phyloP scores from a whole-genome alignment of 495 filamentous ascomycete genomes.

The Durotheca rogersii region DNA sequence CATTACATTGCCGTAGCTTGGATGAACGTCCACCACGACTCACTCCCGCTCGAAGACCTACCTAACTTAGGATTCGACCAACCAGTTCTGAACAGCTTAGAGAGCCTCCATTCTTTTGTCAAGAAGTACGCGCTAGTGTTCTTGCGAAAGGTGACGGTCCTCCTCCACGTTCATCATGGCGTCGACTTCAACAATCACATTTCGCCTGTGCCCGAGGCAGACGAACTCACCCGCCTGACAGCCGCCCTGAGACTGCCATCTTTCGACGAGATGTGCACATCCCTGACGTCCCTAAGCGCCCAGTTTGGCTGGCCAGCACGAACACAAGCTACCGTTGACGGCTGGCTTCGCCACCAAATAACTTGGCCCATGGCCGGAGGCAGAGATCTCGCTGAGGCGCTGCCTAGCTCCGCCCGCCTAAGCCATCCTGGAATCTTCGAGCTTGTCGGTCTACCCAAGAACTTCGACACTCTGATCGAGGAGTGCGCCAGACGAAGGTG shows the following conservation, averaged over 20 bases:
- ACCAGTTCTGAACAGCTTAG: conserved; percentile 43
- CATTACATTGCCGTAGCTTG: conserved; percentile 36
- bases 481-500: conserved; percentile 84
- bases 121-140: conserved; percentile 86
- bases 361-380: conserved; percentile 15
- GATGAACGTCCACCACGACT: conserved; percentile 26
- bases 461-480: conserved; percentile 89
- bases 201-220: conserved; percentile 60
- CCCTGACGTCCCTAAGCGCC: conserved; percentile 43
- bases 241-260: conserved; percentile 71
- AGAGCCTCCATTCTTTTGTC: conserved; percentile 50
- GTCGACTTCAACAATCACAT: conserved; percentile 80
- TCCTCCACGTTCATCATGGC: conserved; percentile 85
- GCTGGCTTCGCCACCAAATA: conserved; percentile 75
- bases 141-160: conserved; percentile 78
- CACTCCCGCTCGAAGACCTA: conserved; percentile 8
- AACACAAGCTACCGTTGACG: conserved; percentile 53
- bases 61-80: conserved; percentile 46
- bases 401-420: conserved; percentile 48
- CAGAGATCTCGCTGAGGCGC: conserved; percentile 10
- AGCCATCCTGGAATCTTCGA: conserved; percentile 91
- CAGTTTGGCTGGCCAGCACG: conserved; percentile 44
- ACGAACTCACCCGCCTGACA: conserved; percentile 82
- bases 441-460: conserved; percentile 85
- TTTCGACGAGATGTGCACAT: conserved; percentile 72